Conservation (phyloP, 352 stramenopile genomes). For the Thalassiosira hispida region DNA sequence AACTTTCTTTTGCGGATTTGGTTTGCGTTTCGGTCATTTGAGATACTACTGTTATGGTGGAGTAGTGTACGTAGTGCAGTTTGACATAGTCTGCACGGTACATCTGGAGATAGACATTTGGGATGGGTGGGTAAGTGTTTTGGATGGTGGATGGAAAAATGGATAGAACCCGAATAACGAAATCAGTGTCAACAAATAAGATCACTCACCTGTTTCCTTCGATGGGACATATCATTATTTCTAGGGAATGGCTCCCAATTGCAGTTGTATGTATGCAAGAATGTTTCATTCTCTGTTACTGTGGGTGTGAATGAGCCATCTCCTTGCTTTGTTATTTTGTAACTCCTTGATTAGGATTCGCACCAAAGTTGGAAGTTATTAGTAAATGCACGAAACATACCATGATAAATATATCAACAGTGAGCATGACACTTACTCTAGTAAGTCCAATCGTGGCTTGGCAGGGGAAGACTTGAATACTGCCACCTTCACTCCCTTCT, state of each 20-base stretch:
- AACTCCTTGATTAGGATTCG: slow-evolving; percentile 24
- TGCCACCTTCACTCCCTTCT: slow-evolving; percentile 73
- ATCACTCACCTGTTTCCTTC: slow-evolving; percentile 45
- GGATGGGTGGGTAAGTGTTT: neutral
- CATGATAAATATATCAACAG: neutral
- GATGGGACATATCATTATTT: slow-evolving; percentile 64
- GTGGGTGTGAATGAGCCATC: slow-evolving; percentile 44
- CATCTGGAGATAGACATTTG: slow-evolving; percentile 35
- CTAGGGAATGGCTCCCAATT: slow-evolving; percentile 72
- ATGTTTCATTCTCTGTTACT: slow-evolving; percentile 67
- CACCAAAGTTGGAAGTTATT: neutral
- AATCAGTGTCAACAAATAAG: neutral
- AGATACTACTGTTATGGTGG: slow-evolving; percentile 70
- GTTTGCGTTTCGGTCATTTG: slow-evolving; percentile 62
- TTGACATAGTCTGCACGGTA: slow-evolving; percentile 74
- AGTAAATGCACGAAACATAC: neutral
- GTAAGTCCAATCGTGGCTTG: slow-evolving; percentile 68
- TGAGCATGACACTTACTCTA: slow-evolving; percentile 64
- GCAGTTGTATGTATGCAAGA: slow-evolving; percentile 84
- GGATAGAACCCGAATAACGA: neutral
- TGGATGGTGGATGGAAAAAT: neutral
- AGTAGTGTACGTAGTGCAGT: slow-evolving; percentile 84
- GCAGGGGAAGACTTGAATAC: slow-evolving; percentile 76
- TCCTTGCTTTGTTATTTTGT: slow-evolving; percentile 31
- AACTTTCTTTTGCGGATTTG: slow-evolving; percentile 49